Evolutionary conservation across 257 asterid species (phyloP), one percentile per base, ranked within the genome.

Genomic region (Leonotis leonurus): DNA sequence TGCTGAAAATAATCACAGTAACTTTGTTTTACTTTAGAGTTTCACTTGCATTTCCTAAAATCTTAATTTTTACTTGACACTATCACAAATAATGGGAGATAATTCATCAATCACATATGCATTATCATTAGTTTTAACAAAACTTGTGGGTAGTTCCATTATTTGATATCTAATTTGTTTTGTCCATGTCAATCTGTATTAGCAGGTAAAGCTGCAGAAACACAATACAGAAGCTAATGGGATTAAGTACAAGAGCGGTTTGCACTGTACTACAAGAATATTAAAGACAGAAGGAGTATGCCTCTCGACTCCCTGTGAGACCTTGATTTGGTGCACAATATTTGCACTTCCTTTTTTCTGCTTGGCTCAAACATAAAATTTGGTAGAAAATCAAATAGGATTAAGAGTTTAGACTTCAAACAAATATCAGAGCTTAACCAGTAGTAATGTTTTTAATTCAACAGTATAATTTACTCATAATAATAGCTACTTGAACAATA

Each of bases 201-300:
- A 39, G 62, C 86, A 92, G 97, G 99, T 92, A 65, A 88, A 80
- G 76, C 87, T 92, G 61, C 97, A 92, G 75, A 92, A 80, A 64
- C 88, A 89, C 80, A 89, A 92, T 59, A 81, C 96, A 27, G 90
- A 72, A 78, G 86, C 89, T 44, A 36, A 58, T 45, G 96, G 97
- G 70, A 35, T 74, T 32, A 89, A 77, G 75, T 86, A 92, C 84
- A 81, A 74, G 81, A 81, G 78, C 66, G 87, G 87, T 62, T 71
- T 85, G 84, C 89, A 92, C 64, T 89, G 96, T 58, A 70, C 96
- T 67, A 72, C 84, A 40, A 83, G 89, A 75, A 82, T 89, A 72
- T 72, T 92, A 81, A 85, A 81, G 82, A 81, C 84, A 5, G 98
- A 92, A 78, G 99, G 96, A 72, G 97, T 92, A 92, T 69, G 88